Evolutionary conservation across 1,284 basidiomycete species (phyloP).

Genomic region (Sanghuangporus sanghuang): DNA sequence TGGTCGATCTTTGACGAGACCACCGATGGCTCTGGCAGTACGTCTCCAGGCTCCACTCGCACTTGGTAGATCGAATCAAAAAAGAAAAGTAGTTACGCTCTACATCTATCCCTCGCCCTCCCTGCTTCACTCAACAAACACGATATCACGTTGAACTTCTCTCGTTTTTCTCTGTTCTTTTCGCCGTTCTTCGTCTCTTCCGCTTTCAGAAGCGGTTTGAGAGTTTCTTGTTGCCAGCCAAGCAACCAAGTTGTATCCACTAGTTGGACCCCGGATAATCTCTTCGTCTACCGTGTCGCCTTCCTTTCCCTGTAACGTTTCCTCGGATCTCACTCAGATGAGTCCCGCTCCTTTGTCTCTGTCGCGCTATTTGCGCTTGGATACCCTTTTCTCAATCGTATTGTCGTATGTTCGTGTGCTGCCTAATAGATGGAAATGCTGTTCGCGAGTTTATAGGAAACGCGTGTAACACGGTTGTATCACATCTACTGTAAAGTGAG

Average conservation of each 20-base stretch:
- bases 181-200: background rate
- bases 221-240: background rate
- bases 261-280: background rate
- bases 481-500: too few relatives aligned
- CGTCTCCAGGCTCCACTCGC: constrained; percentile 15
- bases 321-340: background rate
- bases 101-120: too few relatives aligned
- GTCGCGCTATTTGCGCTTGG: background rate
- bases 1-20: constrained; percentile 14
- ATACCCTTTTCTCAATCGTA: background rate
- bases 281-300: background rate
- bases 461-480: too few relatives aligned
- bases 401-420: too few relatives aligned
- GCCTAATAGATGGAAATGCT: too few relatives aligned
- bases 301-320: background rate
- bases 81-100: background rate
- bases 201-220: background rate
- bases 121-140: background rate
- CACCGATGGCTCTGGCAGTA: constrained; percentile 16
- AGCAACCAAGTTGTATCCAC: background rate
- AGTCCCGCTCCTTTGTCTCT: background rate
- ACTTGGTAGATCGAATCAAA: background rate
- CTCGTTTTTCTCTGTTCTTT: background rate
- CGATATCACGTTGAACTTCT: background rate
- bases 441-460: too few relatives aligned